A percentile compares a stretch with the other conserved stretches of the same genome.
Evolutionary conservation across 148 eudicot species (phyloP).

Genomic region (Rhododendron williamsianum): DNA sequence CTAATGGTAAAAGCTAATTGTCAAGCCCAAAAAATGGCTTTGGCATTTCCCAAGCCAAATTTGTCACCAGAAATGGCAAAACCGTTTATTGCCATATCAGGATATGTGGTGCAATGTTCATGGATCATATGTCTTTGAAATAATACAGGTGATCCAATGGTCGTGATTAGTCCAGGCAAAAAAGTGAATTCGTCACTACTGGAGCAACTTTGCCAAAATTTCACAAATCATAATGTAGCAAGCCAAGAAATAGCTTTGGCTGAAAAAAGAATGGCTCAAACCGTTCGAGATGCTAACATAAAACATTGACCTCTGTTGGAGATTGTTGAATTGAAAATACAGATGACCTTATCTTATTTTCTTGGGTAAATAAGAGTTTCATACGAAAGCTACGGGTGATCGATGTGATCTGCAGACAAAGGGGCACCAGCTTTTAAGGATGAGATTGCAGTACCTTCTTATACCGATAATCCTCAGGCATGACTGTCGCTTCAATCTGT

Average conservation of each 20-base stretch:
- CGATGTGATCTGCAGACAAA: background rate
- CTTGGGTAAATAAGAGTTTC: background rate
- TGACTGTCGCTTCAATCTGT: constrained; percentile 82
- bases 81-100: background rate
- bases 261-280: background rate
- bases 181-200: background rate
- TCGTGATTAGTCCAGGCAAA: background rate
- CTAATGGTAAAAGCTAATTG: background rate
- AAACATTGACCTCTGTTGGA: background rate
- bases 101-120: background rate
- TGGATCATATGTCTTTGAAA: background rate
- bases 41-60: background rate
- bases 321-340: background rate
- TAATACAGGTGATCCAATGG: background rate
- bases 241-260: background rate
- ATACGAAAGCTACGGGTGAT: background rate
- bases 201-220: background rate
- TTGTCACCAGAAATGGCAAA: background rate
- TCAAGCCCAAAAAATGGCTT: background rate
- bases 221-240: background rate
- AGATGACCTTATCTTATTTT: background rate
- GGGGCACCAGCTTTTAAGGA: background rate
- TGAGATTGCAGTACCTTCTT: constrained; percentile 56
- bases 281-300: background rate
- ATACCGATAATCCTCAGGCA: constrained; percentile 86